Evolutionary conservation across 805 yeast genomes (phyloP), one percentile per base, ranked within the genome.

Genomic region (Zygoascus flipseniorum): DNA sequence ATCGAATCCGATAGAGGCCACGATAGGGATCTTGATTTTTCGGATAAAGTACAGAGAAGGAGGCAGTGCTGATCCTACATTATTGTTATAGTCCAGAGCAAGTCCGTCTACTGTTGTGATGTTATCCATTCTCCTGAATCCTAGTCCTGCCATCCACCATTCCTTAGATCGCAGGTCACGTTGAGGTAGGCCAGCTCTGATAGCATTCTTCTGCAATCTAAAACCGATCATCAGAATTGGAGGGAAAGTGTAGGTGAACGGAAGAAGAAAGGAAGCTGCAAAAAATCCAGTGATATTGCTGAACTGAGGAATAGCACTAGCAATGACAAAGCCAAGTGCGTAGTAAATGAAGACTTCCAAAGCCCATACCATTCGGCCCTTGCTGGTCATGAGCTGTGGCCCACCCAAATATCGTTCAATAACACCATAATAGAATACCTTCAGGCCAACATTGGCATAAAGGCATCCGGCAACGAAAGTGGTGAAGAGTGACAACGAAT

Each of bases 231-330:
- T 55, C 31, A 60, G 55, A 41, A 60, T 35, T 8, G 64, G 62
- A 50, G 78, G 78, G 65, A 74, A 68, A 10, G 77, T 74, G 64
- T 74, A 74, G 47, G 76, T 69, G 67, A 74, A 74, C 60, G 73
- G 75, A 56, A 74, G 64, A 50, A 73, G 73, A 58, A 77, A 74
- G 58, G 73, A 60, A 6, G 77, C 71, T 51, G 76, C 77, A 37
- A 74, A 67, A 20, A 74, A 62, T 10, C 69, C 55, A 19, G 71
- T 69, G 48, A 74, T 58, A 16, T 70, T 64, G 18, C 70, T 63
- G 62, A 74, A 70, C 55, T 71, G 68, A 50, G 77, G 77, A 54
- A 74, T 72, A 28, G 76, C 76, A 46, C 75, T 67, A 41, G 75
- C 77, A 56, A 74, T 61, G 37, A 73, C 63, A 55, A 65, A 74